Evolutionary conservation across 257 asterid species (phyloP).

Genomic region (Solanum pinnatisectum): DNA sequence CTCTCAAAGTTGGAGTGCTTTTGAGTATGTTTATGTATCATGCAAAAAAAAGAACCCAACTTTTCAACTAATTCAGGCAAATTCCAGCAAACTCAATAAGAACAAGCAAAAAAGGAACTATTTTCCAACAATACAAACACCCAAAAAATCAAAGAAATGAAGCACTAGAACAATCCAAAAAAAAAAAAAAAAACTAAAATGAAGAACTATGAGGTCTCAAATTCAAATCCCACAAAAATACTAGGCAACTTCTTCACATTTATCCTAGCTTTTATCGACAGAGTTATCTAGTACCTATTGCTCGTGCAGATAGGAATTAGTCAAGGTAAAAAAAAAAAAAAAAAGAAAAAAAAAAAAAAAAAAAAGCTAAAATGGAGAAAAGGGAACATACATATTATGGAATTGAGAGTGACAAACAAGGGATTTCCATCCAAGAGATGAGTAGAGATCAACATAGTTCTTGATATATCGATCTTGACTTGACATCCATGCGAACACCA

Average conservation of each 20-base stretch:
- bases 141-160: not conserved
- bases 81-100: not conserved
- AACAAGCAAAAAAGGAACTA: not conserved
- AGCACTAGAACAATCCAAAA: not conserved
- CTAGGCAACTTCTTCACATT: not conserved
- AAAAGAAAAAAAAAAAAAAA: not conserved
- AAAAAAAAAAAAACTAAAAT: not conserved
- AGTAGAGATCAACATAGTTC: conserved; percentile 59
- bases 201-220: not conserved
- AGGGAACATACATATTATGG: conserved; percentile 57
- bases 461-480: conserved; percentile 71
- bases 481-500: conserved; percentile 86
- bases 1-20: too few species aligned
- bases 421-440: conserved; percentile 84
- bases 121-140: not conserved
- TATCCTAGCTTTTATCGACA: not conserved
- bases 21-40: too few species aligned
- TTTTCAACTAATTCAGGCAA: not conserved
- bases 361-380: not conserved
- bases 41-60: not conserved
- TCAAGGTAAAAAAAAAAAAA: not conserved
- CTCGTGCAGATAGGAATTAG: too few species aligned
- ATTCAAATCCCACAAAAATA: not conserved
- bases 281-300: not conserved
- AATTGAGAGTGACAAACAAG: conserved; percentile 81